These are phyloP conservation scores for Globisporangium recalcitrans DNA, from an alignment of 352 stramenopile species.

Conservation along the genomic window DNA sequence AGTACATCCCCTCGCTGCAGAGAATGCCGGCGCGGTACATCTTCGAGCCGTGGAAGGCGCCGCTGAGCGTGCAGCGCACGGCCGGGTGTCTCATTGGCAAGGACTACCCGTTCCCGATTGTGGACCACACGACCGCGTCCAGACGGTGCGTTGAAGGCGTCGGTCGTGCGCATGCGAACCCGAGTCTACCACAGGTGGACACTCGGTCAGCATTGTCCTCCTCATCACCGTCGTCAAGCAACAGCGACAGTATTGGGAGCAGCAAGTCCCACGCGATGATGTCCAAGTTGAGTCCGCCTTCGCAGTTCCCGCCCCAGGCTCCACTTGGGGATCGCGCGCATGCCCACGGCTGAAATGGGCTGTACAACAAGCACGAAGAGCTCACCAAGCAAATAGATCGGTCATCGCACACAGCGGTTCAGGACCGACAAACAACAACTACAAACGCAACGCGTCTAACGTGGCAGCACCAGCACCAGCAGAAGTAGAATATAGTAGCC, in stretches of 20 bases:
- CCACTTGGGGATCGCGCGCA: conserved; percentile 1
- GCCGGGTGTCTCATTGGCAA: conserved; percentile 87
- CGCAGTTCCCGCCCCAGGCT: background rate
- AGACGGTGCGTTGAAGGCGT: conserved; percentile 92
- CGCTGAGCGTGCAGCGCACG: conserved; percentile 78
- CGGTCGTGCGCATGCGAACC: conserved; percentile 35
- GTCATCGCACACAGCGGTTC: too few species aligned
- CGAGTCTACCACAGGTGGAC: conserved; percentile 2
- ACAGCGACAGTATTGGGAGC: background rate
- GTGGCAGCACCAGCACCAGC: too few species aligned
- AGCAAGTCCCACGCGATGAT: background rate
- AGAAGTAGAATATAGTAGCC: too few species aligned
- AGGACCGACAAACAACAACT: too few species aligned
- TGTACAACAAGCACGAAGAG: too few species aligned
- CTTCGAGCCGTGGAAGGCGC: conserved; percentile 96
- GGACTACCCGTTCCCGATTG: conserved; percentile 94
- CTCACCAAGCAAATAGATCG: too few species aligned
- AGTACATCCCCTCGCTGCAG: conserved; percentile 88
- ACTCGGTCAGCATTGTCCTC: background rate
- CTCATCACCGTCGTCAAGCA: background rate
- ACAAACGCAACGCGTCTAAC: too few species aligned
- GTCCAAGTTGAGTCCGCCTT: background rate
- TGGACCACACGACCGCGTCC: conserved; percentile 86
- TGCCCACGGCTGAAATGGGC: conserved; percentile 5
- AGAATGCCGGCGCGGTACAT: conserved; percentile 94